Base-by-base conservation (phyloP, 2,329 filamentous ascomycete species). In the Orbilia blumenaviensis region DNA sequence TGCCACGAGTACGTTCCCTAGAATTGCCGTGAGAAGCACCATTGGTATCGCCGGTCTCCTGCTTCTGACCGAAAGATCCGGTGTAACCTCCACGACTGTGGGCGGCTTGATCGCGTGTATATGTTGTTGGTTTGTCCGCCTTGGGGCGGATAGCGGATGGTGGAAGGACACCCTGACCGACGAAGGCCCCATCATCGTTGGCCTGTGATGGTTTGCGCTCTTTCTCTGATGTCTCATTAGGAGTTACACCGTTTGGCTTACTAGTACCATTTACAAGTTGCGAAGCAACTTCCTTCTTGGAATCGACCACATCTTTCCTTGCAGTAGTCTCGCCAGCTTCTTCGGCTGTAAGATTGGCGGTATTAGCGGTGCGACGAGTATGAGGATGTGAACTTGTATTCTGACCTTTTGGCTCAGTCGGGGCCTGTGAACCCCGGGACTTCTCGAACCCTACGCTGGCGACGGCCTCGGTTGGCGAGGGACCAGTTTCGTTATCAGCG, bases 401-500 rank as follows among this genome's bases (percentile, higher is more conserved):
- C 42, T 69, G 72, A 34, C 58, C 72, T 61, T 50, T 63, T 69
- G 54, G 72, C 41, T 76, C 72, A 44, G 72, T 63, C 10, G 64
- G 41, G 18, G 18, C 58, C 48, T 69, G 64, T 32, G 72, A 44
- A 29, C 64, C 50, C 61, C 64, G 72, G 32, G 72, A 27, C 48
- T 69, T 69, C 16, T 69, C 64, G 46, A 76, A 69, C 12, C 48
- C 36, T 21, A 50, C n/a, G 18, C 48, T 12, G 4, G 72, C 36
- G 1, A 38, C 44, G 14, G 64, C 34, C 21, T 76, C 72, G 1
- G 58, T 66, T 6, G 72, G 72, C 1, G 72, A 63, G 48, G 66
- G 58, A 23, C 73, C 73, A 16, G 60, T 41, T 14, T 79, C 60
- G n/a, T 54, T 82, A 82, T 79, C 84, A 84, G 77, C 78, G 79